Conservation (phyloP, 345 rosid species). For the Iberis pinnata region DNA sequence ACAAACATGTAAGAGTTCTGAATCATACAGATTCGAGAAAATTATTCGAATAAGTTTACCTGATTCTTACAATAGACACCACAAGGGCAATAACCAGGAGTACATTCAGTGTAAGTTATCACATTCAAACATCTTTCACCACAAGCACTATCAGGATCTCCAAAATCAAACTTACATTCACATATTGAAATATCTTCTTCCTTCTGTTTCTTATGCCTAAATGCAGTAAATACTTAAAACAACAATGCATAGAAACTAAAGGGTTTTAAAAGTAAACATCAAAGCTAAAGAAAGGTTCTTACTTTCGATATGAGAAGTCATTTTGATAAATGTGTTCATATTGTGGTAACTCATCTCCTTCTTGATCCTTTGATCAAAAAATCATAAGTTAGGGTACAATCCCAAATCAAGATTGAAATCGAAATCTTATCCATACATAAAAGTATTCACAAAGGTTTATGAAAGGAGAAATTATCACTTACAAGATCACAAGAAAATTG, state of each 20-base stretch:
- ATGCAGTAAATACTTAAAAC: background rate
- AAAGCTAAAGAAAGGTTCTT: constrained; percentile 7
- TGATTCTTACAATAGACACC: constrained; percentile 75
- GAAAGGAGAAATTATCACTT: constrained; percentile 3
- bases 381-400: too few relatives aligned
- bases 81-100: constrained; percentile 73
- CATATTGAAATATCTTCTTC: constrained; percentile 92
- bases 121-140: constrained; percentile 85
- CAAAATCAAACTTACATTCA: constrained; percentile 60
- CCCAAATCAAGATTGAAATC: constrained; percentile 10
- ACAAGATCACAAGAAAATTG: constrained; percentile 33
- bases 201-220: constrained; percentile 83
- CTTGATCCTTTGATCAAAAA: constrained; percentile 40
- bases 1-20: background rate
- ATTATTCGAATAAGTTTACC: constrained; percentile 29
- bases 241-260: background rate
- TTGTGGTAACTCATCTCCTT: constrained; percentile 40
- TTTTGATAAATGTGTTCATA: constrained; percentile 64
- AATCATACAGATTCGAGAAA: background rate
- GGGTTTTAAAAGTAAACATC: background rate
- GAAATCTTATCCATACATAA: background rate
- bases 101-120: constrained; percentile 84
- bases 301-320: constrained; percentile 69
- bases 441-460: background rate
- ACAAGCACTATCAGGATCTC: constrained; percentile 71